These are phyloP conservation scores for Paspalum vaginatum DNA, from an alignment of 176 grass and related monocot genomes.

Conservation along the genomic window DNA sequence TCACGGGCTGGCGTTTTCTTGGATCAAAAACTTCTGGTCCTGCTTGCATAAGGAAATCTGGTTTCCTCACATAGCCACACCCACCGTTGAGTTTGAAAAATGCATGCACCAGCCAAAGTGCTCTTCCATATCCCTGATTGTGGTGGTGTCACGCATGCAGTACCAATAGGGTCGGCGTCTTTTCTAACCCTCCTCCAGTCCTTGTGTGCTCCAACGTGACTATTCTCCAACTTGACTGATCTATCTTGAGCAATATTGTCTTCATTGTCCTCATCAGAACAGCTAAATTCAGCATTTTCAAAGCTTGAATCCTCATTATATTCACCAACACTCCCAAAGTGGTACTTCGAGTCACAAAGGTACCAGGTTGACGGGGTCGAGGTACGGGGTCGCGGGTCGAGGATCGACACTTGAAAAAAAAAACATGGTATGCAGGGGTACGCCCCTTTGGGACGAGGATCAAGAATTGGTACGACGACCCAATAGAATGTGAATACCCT, in stretches of 20 bases:
- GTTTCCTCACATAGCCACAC: slow-evolving; percentile 50
- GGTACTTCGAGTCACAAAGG: slow-evolving; percentile 24
- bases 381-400: too few species aligned
- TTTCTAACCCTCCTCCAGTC: slow-evolving; percentile 89
- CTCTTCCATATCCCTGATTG: slow-evolving; percentile 85
- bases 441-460: too few species aligned
- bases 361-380: too few species aligned
- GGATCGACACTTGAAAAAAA: too few species aligned
- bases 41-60: slow-evolving; percentile 76
- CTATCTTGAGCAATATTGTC: slow-evolving; percentile 31
- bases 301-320: slow-evolving; percentile 39
- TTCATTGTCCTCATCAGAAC: slow-evolving; percentile 52
- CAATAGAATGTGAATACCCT: too few species aligned
- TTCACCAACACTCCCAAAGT: slow-evolving; percentile 27
- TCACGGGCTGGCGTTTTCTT: slow-evolving; percentile 44
- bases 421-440: too few species aligned
- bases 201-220: slow-evolving; percentile 14
- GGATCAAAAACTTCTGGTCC: slow-evolving; percentile 69
- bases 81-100: slow-evolving; percentile 80
- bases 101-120: slow-evolving; percentile 92
- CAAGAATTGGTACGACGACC: too few species aligned
- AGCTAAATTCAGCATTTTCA: slow-evolving; percentile 38
- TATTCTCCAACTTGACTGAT: slow-evolving; percentile 42
- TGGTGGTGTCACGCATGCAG: too few species aligned
- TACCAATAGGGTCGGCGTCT: slow-evolving; percentile 17